Evolutionary conservation across 2,329 filamentous ascomycete species (phyloP).

Genomic region (Coccinonectria pachysandricola): DNA sequence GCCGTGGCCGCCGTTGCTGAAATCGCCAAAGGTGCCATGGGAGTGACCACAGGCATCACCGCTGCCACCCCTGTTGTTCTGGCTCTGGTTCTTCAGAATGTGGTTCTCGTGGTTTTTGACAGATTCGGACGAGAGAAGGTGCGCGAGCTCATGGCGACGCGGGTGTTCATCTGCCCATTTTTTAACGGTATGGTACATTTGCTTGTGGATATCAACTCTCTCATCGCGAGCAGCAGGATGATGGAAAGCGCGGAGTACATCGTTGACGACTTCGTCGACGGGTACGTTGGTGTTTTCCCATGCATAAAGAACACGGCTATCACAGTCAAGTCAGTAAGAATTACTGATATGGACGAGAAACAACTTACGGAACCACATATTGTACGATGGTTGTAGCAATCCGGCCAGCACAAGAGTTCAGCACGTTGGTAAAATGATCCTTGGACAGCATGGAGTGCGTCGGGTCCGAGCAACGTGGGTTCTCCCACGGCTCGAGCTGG

Average conservation of each 20-base stretch:
- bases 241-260: slow-evolving; percentile 77
- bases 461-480: slow-evolving; percentile 64
- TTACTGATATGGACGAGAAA: background rate
- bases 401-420: slow-evolving; percentile 67
- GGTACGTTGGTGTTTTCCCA: slow-evolving; percentile 83
- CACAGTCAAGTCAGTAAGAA: slow-evolving; percentile 4
- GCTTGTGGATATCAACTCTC: slow-evolving; percentile 65
- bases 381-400: slow-evolving; percentile 68
- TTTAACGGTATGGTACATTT: slow-evolving; percentile 82
- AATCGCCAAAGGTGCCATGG: slow-evolving; percentile 34
- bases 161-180: slow-evolving; percentile 66
- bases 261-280: slow-evolving; percentile 72
- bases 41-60: slow-evolving; percentile 25
- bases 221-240: slow-evolving; percentile 77
- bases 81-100: slow-evolving; percentile 32
- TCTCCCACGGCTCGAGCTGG: slow-evolving; percentile 72
- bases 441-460: slow-evolving; percentile 78
- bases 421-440: slow-evolving; percentile 71
- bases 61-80: slow-evolving; percentile 19
- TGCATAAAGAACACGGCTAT: slow-evolving; percentile 70
- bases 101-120: slow-evolving; percentile 81
- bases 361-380: slow-evolving; percentile 67
- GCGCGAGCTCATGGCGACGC: slow-evolving; percentile 58
- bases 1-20: slow-evolving; percentile 40
- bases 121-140: slow-evolving; percentile 69